Base-by-base conservation (phyloP, 352 stramenopile species). In the Pythium utonaiense region DNA sequence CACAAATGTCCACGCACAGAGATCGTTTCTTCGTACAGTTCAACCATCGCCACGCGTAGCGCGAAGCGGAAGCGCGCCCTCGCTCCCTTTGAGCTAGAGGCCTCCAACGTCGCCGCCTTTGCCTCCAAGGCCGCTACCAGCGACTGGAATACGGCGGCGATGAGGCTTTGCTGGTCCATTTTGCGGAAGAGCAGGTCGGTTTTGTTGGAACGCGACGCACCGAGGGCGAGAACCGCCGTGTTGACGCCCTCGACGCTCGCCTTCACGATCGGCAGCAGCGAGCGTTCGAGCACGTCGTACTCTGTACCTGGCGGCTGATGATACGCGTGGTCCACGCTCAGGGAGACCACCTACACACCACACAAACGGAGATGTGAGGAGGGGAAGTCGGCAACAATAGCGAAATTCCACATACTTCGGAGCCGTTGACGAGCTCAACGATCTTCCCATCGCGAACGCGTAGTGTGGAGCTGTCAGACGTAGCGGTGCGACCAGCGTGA, bases 1-100 rank as follows among this genome's bases (percentile, higher is more conserved):
- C 9, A 33, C 28, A 33, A 27, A 36, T 14, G n/a, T 21, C 25
- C 55, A 27, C 57, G 62, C 33, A 76, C 80, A 21, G 54, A 70
- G 61, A 86, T 83, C 1, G 64, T 71, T 47, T 88, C 80, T 62
- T 86, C 75, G 25, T 76, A 80, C 1, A 87, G 54, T 53, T 89
- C 80, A 25, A 69, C 69, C 48, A 86, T 79, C 12, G 76, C 81
- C 17, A 81, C 21, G 1, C 60, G 63, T 3, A 89, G 30, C 13
- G 65, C 71, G 54, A 75, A 84, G 3, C 27, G 41, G 54, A 67
- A 71, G n/a, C 21, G 34, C 22, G 47, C 55, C n/a, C 41, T 64
- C 2, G 19, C 4, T 4, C n/a, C 33, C 1, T 25, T 27, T 14
- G 17, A 13, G 2, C 30, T 24, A 1, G 24, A 38, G 1, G 27